Evolutionary conservation across 192 early-diverging fungal species (phyloP).

Genomic region (Dissophora ornata): DNA sequence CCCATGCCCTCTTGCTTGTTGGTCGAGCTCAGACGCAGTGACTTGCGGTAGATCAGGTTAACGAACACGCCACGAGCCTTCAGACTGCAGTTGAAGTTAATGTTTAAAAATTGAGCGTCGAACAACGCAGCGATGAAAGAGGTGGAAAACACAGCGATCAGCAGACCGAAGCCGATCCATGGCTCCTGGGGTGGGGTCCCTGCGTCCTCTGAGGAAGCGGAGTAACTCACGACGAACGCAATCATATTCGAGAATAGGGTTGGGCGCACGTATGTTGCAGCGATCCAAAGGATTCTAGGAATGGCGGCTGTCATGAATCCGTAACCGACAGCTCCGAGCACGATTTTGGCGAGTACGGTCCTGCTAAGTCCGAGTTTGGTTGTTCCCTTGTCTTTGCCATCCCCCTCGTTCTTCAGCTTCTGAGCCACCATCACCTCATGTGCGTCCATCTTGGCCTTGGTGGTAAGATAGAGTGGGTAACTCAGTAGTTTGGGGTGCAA

Average conservation of each 20-base stretch:
- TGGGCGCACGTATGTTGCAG: conserved; percentile 13
- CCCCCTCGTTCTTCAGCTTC: conserved; percentile 8
- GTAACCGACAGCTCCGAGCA: conserved; percentile 36
- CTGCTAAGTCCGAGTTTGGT: conserved; percentile 20
- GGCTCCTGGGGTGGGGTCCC: neutral
- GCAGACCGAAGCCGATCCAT: conserved; percentile 34
- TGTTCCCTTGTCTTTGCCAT: neutral
- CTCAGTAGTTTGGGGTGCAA: conserved; percentile 41
- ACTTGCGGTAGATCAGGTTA: conserved; percentile 69
- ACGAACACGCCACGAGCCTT: conserved; percentile 62
- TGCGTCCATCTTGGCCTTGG: conserved; percentile 42
- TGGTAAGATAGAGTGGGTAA: conserved; percentile 45
- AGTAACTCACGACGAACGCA: conserved; percentile 26
- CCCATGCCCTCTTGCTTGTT: conserved; percentile 69
- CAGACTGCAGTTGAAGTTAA: conserved; percentile 52
- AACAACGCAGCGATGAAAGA: conserved; percentile 21
- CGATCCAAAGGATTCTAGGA: conserved; percentile 27
- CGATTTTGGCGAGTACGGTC: conserved; percentile 17
- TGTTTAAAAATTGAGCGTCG: conserved; percentile 34
- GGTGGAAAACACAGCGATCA: conserved; percentile 26
- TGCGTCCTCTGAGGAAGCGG: neutral
- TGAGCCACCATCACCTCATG: conserved; percentile 33
- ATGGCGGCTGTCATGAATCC: conserved; percentile 27
- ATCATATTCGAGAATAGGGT: conserved; percentile 31
- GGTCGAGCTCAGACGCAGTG: conserved; percentile 61